phyloP scores from a whole-genome alignment of 306 rosid genomes.

The Acacia crassicarpa region DNA sequence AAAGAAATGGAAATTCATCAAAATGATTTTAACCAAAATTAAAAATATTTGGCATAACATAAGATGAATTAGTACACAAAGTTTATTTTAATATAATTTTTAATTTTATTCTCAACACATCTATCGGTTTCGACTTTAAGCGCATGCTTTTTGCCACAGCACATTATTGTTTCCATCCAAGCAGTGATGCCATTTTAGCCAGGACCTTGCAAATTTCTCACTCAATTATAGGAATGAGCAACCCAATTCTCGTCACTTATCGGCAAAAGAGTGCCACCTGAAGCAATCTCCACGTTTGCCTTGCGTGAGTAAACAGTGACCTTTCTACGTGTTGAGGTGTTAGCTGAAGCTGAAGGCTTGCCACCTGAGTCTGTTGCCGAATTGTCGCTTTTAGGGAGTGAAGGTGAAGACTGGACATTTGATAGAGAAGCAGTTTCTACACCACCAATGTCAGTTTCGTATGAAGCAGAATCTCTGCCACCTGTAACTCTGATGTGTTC shows the following conservation, averaged over 20 bases:
- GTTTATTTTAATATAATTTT: too few species aligned
- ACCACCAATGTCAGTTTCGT: slow-evolving; percentile 7
- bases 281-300: slow-evolving; percentile 21
- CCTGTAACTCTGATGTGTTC: slow-evolving; percentile 12
- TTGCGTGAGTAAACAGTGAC: slow-evolving; percentile 32
- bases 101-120: too few species aligned
- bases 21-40: too few species aligned
- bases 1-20: too few species aligned
- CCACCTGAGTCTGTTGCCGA: slow-evolving; percentile 8
- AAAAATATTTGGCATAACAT: too few species aligned
- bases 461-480: slow-evolving; percentile 12
- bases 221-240: slow-evolving; percentile 29
- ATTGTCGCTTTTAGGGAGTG: slow-evolving; percentile 1
- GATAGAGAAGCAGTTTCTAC: background rate
- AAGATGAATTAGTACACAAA: too few species aligned
- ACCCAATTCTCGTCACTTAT: slow-evolving; percentile 50
- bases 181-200: background rate
- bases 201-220: background rate
- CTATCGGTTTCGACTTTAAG: too few species aligned
- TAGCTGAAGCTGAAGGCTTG: slow-evolving; percentile 16
- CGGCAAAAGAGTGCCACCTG: slow-evolving; percentile 32
- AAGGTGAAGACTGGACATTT: background rate
- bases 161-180: background rate
- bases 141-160: too few species aligned
- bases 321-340: slow-evolving; percentile 1